Conservation (phyloP, 441 rosid species). For the Adansonia gregorii region DNA sequence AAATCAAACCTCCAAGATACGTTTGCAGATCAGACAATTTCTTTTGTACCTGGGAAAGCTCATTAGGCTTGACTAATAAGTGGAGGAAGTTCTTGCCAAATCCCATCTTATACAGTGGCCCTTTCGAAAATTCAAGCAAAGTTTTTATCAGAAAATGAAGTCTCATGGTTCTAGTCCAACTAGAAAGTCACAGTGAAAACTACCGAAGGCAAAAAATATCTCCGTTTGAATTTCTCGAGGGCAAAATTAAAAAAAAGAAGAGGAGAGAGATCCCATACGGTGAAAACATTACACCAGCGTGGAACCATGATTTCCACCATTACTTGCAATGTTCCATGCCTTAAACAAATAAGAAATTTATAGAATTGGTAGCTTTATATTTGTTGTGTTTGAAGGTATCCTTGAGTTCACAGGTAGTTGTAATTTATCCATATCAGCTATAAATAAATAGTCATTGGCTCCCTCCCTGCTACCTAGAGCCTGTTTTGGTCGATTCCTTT, state of each 20-base stretch:
- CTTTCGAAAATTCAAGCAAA: too few relatives aligned
- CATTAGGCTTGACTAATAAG: not conserved
- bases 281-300: not conserved
- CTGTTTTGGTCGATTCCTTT: not conserved
- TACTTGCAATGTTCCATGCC: too few relatives aligned
- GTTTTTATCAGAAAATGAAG: too few relatives aligned
- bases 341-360: too few relatives aligned
- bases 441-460: not conserved
- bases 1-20: not conserved
- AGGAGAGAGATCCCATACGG: not conserved
- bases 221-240: too few relatives aligned
- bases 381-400: conserved; percentile 12
- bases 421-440: not conserved
- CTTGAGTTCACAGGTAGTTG: not conserved
- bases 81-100: too few relatives aligned
- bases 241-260: too few relatives aligned
- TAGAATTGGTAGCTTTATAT: too few relatives aligned
- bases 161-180: too few relatives aligned
- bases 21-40: not conserved
- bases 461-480: not conserved
- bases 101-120: too few relatives aligned
- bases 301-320: conserved; percentile 18
- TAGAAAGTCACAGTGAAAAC: too few relatives aligned
- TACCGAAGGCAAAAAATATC: too few relatives aligned
- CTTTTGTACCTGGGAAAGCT: not conserved